These are phyloP conservation scores for Euphorbia peplus DNA, from an alignment of 345 rosid genomes.

Conservation along the genomic window DNA sequence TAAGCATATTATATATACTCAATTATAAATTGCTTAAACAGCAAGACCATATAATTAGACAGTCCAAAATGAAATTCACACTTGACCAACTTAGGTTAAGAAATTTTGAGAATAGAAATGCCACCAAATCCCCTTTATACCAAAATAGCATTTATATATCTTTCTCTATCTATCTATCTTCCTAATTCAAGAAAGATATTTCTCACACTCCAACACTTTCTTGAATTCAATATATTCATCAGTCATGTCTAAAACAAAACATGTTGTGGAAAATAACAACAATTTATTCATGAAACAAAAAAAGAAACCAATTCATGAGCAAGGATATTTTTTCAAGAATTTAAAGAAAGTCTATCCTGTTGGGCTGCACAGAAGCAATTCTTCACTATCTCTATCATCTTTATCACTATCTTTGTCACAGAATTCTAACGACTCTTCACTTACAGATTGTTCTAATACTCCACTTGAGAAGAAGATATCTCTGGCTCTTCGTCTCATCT, in stretches of 20 bases:
- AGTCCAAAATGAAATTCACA: constrained; percentile 47
- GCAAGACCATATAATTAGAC: constrained; percentile 20
- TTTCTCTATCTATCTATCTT: constrained; percentile 11
- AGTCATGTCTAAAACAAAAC: constrained; percentile 39
- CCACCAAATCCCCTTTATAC: background rate
- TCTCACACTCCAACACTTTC: background rate
- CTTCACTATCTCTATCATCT: constrained; percentile 75
- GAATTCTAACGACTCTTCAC: constrained; percentile 73
- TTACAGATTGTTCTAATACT: constrained; percentile 47
- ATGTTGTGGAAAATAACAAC: constrained; percentile 40
- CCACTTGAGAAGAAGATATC: constrained; percentile 59
- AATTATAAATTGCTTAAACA: constrained; percentile 31
- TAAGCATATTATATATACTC: no score
- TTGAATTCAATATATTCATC: background rate
- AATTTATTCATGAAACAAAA: constrained; percentile 27
- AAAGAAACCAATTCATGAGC: constrained; percentile 30
- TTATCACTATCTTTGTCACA: constrained; percentile 80
- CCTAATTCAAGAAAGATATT: constrained; percentile 14
- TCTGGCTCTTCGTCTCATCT: constrained; percentile 62
- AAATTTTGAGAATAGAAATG: background rate
- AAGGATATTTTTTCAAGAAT: constrained; percentile 55
- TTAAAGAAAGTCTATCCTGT: constrained; percentile 81
- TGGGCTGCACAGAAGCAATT: constrained; percentile 63
- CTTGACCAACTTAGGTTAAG: constrained; percentile 54
- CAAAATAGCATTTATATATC: constrained; percentile 8